A percentile compares a stretch with the other conserved stretches of the same genome.
Evolutionary conservation across 805 yeast genomes (phyloP).

Genomic region (Candida lessepsii): DNA sequence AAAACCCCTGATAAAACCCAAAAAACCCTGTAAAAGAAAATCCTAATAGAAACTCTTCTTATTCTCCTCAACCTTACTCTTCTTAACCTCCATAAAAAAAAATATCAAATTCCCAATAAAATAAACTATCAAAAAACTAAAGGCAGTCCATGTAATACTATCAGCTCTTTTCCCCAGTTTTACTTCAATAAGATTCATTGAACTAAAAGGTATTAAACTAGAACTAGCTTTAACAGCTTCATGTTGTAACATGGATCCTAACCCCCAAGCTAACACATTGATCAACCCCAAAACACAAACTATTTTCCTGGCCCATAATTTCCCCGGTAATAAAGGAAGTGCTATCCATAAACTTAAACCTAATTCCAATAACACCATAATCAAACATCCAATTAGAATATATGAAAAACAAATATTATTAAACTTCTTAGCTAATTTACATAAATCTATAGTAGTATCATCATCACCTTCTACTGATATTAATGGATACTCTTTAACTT

Average conservation of each 20-base stretch:
- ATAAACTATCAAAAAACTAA: slow-evolving; percentile 45
- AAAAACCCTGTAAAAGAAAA: too few species aligned
- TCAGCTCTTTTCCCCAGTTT: slow-evolving; percentile 50
- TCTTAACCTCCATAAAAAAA: slow-evolving; percentile 24
- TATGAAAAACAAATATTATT: slow-evolving; percentile 53
- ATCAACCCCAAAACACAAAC: slow-evolving; percentile 32
- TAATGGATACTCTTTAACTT: slow-evolving; percentile 17
- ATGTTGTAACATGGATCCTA: slow-evolving; percentile 64
- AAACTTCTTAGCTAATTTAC: slow-evolving; percentile 46
- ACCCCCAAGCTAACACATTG: slow-evolving; percentile 54
- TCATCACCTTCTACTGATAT: slow-evolving; percentile 11
- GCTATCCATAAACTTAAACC: slow-evolving; percentile 33
- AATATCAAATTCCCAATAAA: slow-evolving; percentile 36
- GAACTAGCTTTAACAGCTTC: slow-evolving; percentile 50
- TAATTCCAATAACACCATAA: slow-evolving; percentile 38
- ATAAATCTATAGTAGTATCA: slow-evolving; percentile 36
- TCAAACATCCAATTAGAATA: slow-evolving; percentile 48
- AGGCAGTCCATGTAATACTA: slow-evolving; percentile 61
- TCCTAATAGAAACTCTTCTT: too few species aligned
- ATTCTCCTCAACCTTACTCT: slow-evolving; percentile 10
- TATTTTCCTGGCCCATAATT: slow-evolving; percentile 19
- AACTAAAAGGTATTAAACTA: slow-evolving; percentile 46
- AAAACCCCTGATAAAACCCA: too few species aligned
- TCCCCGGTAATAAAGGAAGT: slow-evolving; percentile 52
- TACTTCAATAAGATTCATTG: slow-evolving; percentile 48